Percentiles rank a stretch among this genome's conserved stretches.
phyloP scores from a whole-genome alignment of 108 stramenopile species.

The Cylindrotheca fusiformis region DNA sequence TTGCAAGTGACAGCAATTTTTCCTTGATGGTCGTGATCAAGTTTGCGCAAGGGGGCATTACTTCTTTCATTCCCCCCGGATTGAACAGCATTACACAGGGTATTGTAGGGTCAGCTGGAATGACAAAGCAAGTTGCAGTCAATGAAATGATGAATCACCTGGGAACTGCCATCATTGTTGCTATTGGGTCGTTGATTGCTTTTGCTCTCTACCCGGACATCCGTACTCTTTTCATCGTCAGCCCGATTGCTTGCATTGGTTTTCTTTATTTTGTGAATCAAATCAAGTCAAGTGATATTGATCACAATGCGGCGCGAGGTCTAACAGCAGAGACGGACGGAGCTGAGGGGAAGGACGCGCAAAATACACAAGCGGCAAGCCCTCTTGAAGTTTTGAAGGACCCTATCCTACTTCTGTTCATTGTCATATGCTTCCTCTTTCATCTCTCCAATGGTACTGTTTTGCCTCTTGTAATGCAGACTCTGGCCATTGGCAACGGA shows the following conservation, averaged over 20 bases:
- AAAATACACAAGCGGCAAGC: conserved; percentile 42
- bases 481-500: conserved; percentile 75
- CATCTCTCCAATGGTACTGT: conserved; percentile 87
- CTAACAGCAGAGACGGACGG: conserved; percentile 35
- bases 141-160: conserved; percentile 92
- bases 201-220: conserved; percentile 74
- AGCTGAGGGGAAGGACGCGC: neutral
- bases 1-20: conserved; percentile 71
- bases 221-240: conserved; percentile 73
- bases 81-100: conserved; percentile 88
- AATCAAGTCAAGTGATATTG: conserved; percentile 78
- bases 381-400: conserved; percentile 72
- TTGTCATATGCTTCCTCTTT: conserved; percentile 76
- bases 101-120: conserved; percentile 80
- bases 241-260: conserved; percentile 79
- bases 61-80: conserved; percentile 85
- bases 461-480: conserved; percentile 87
- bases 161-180: conserved; percentile 84
- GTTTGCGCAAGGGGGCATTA: conserved; percentile 78
- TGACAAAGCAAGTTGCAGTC: conserved; percentile 80
- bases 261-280: conserved; percentile 62
- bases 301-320: conserved; percentile 86
- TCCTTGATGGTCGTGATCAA: conserved; percentile 77
- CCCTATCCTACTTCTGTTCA: conserved; percentile 72
- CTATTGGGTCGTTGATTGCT: conserved; percentile 58